Percentiles rank a stretch among this genome's conserved stretches.
Conservation (phyloP, 1,139 yeast genomes). For the Debaryomyces fabryi region DNA sequence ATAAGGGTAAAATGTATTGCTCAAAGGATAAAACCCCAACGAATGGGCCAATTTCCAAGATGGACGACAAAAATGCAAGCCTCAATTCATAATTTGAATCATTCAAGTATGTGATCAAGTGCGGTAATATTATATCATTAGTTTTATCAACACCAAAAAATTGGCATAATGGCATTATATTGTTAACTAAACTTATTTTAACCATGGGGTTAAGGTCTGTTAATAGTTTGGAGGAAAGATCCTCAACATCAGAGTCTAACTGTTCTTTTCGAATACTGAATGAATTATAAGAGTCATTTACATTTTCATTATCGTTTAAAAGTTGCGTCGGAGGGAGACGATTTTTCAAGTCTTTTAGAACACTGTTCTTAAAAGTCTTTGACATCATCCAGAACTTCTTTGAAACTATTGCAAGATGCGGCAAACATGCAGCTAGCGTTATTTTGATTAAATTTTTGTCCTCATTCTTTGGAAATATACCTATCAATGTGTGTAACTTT, state of each 20-base stretch:
- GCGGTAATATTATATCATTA: conserved; percentile 85
- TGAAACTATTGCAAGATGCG: conserved; percentile 66
- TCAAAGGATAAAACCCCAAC: conserved; percentile 84
- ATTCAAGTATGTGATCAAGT: conserved; percentile 86
- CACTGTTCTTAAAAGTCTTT: conserved; percentile 50
- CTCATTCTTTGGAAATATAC: conserved; percentile 31
- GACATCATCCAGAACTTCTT: conserved; percentile 69
- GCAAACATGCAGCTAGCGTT: conserved; percentile 72
- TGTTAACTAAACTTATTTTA: conserved; percentile 65
- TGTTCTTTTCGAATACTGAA: conserved; percentile 31
- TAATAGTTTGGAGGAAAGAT: conserved; percentile 61
- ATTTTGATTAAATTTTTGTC: conserved; percentile 53
- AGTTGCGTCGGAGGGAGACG: conserved; percentile 11
- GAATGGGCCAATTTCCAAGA: conserved; percentile 76
- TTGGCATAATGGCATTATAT: conserved; percentile 74
- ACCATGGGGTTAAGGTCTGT: conserved; percentile 72
- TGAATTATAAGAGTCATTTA: conserved; percentile 15
- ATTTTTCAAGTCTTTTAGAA: conserved; percentile 15
- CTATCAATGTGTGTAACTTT: conserved; percentile 52
- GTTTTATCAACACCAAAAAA: conserved; percentile 87
- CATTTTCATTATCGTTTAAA: conserved; percentile 11
- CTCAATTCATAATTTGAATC: conserved; percentile 72
- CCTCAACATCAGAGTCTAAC: conserved; percentile 56
- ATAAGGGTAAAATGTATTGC: conserved; percentile 81
- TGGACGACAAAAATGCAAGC: conserved; percentile 70